Evolutionary conservation across 2,329 filamentous ascomycete genomes (phyloP).

Genomic region (Hypoxylon sp.): DNA sequence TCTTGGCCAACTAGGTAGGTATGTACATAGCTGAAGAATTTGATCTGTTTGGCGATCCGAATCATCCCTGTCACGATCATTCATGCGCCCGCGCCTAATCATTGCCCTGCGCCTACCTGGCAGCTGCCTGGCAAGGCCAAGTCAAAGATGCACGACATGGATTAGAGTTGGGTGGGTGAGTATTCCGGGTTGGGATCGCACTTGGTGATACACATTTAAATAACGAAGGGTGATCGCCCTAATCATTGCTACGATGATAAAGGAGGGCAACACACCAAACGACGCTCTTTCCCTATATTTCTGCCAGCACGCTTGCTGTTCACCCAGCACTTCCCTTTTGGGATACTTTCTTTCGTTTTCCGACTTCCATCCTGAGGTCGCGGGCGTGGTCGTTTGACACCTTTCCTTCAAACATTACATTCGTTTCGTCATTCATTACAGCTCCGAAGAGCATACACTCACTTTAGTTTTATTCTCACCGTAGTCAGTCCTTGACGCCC

Average conservation of each 20-base stretch:
- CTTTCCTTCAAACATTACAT: slow-evolving; percentile 27
- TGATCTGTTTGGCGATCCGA: slow-evolving; percentile 30
- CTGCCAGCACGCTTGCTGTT: slow-evolving; percentile 14
- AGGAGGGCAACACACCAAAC: slow-evolving; percentile 30
- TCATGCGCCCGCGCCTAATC: slow-evolving; percentile 44
- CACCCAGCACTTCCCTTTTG: slow-evolving; percentile 35
- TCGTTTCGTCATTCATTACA: slow-evolving; percentile 30
- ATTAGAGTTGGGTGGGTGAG: slow-evolving; percentile 18
- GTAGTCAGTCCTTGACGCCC: slow-evolving; percentile 29
- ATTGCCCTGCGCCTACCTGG: slow-evolving; percentile 19
- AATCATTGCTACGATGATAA: slow-evolving; percentile 25
- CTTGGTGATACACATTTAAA: slow-evolving; percentile 35
- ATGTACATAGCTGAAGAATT: slow-evolving; percentile 5
- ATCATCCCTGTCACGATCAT: slow-evolving; percentile 39
- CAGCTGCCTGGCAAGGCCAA: slow-evolving; percentile 15
- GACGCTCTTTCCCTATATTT: slow-evolving; percentile 30
- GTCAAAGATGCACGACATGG: slow-evolving; percentile 36
- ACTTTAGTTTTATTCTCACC: slow-evolving; percentile 28
- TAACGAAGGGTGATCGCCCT: slow-evolving; percentile 41
- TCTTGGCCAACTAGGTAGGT: neutral
- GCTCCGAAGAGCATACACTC: slow-evolving; percentile 35
- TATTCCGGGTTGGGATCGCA: slow-evolving; percentile 23
- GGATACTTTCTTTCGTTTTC: slow-evolving; percentile 39
- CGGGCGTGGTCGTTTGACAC: slow-evolving; percentile 35
- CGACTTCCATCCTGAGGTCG: slow-evolving; percentile 30